Conservation (phyloP, 371 early-diverging fungal species). For the Gilbertella persicaria region DNA sequence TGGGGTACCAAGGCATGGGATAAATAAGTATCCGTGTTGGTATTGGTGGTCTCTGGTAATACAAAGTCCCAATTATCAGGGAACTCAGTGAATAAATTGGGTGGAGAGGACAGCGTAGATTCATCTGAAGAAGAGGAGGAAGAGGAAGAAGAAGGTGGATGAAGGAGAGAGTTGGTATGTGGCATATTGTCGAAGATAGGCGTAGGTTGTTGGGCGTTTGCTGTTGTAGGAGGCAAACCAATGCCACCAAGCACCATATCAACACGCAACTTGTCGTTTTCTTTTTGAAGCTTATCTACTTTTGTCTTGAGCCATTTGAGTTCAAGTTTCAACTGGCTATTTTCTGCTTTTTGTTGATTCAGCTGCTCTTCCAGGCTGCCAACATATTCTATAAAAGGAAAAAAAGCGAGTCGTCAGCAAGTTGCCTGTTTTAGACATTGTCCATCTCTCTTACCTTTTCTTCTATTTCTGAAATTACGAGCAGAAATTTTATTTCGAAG, state of each 20-base stretch:
- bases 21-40: constrained; percentile 29
- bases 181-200: constrained; percentile 9
- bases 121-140: constrained; percentile 27
- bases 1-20: constrained; percentile 46
- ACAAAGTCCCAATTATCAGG: constrained; percentile 32
- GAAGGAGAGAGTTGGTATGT: constrained; percentile 13
- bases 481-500: constrained; percentile 91
- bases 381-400: constrained; percentile 68
- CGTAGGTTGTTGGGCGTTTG: constrained; percentile 2
- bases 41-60: constrained; percentile 9
- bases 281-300: constrained; percentile 33
- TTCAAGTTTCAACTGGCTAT: constrained; percentile 56
- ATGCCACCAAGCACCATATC: constrained; percentile 30
- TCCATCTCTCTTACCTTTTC: constrained; percentile 68
- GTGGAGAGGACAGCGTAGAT: constrained; percentile 29
- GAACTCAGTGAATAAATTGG: constrained; percentile 21
- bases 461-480: constrained; percentile 82
- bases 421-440: constrained; percentile 7
- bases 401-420: constrained; percentile 15
- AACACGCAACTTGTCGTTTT: constrained; percentile 37
- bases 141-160: constrained; percentile 2
- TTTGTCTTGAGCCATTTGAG: constrained; percentile 38
- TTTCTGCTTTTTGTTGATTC: constrained; percentile 53
- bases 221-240: constrained; percentile 1
- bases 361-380: constrained; percentile 65